These are phyloP conservation scores for Crucihimalaya himalaica DNA, from an alignment of 345 rosid species.

Conservation along the genomic window DNA sequence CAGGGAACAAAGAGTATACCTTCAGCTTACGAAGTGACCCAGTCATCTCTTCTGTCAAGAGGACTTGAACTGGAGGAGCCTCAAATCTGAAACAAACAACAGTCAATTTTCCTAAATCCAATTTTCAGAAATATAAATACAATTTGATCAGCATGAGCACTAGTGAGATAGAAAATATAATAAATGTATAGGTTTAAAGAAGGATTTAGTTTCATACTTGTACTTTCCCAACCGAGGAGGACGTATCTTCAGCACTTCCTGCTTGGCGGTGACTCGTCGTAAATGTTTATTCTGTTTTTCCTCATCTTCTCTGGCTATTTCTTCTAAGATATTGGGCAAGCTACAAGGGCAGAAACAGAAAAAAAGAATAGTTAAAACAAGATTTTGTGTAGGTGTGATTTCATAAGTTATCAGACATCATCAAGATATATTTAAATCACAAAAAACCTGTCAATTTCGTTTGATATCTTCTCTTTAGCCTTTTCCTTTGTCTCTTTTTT, in stretches of 20 bases:
- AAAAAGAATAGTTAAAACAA: constrained; percentile 20
- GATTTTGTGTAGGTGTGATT: background rate
- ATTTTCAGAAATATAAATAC: background rate
- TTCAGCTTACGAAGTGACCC: constrained; percentile 88
- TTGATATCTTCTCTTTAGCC: constrained; percentile 50
- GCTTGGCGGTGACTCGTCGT: constrained; percentile 59
- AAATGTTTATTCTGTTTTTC: constrained; percentile 65
- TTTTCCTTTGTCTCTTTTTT: constrained; percentile 59
- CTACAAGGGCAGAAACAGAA: constrained; percentile 42
- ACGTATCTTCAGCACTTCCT: constrained; percentile 68
- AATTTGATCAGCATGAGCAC: background rate
- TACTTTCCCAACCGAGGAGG: constrained; percentile 96
- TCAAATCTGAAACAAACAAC: constrained; percentile 52
- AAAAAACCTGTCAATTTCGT: constrained; percentile 70
- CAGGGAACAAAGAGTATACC: constrained; percentile 43
- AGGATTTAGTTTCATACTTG: constrained; percentile 54
- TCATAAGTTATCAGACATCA: background rate
- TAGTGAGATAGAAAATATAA: background rate
- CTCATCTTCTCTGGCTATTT: constrained; percentile 82
- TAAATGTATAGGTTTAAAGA: background rate
- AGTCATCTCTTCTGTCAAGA: constrained; percentile 86
- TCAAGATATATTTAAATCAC: background rate
- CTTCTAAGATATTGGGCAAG: constrained; percentile 66
- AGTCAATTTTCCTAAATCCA: background rate
- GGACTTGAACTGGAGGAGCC: constrained; percentile 87